These are phyloP conservation scores for Glycine latifolia DNA, from an alignment of 306 rosid genomes.

Conservation along the genomic window DNA sequence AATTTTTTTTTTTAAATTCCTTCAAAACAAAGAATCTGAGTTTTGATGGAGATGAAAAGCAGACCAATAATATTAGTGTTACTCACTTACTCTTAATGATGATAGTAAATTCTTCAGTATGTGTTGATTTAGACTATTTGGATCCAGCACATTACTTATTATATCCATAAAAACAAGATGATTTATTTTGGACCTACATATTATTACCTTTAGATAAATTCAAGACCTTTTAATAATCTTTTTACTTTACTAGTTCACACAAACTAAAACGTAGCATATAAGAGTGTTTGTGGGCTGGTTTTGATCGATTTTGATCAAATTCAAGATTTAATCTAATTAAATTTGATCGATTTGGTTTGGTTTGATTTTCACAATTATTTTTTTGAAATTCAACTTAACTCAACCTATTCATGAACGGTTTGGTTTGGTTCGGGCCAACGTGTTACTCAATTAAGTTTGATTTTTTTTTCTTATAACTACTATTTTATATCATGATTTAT, in stretches of 20 bases:
- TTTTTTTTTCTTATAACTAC: too few relatives aligned
- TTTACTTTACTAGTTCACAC: conserved; percentile 15
- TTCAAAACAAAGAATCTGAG: neutral
- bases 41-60: neutral
- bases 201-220: conserved; percentile 14
- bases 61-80: neutral
- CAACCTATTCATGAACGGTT: too few relatives aligned
- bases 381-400: too few relatives aligned
- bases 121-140: conserved; percentile 1
- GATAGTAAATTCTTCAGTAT: neutral
- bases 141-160: conserved; percentile 22
- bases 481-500: too few relatives aligned
- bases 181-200: conserved; percentile 45
- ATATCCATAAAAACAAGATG: conserved; percentile 36
- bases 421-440: too few relatives aligned
- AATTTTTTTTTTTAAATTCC: neutral
- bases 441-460: too few relatives aligned
- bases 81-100: neutral
- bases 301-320: too few relatives aligned
- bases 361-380: too few relatives aligned
- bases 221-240: neutral
- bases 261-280: neutral
- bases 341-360: too few relatives aligned
- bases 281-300: too few relatives aligned
- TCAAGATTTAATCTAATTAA: too few relatives aligned